These are phyloP conservation scores for Tetracladium setigerum DNA, from an alignment of 495 filamentous ascomycete species.

Conservation along the genomic window DNA sequence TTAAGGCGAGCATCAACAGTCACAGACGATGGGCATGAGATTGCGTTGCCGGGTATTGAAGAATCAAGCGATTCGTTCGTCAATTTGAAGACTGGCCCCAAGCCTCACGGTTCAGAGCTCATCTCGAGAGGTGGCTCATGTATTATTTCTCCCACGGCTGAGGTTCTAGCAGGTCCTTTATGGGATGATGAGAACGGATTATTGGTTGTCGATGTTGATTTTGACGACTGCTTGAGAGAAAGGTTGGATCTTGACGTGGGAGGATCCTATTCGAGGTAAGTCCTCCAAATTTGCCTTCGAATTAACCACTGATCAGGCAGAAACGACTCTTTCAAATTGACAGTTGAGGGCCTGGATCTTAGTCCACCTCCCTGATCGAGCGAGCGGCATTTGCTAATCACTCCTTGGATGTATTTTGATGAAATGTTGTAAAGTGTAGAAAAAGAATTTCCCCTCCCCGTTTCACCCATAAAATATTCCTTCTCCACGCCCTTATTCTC, in stretches of 20 bases:
- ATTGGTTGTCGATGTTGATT: constrained; percentile 39
- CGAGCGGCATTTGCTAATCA: not conserved
- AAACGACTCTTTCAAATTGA: constrained; percentile 74
- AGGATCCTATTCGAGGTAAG: constrained; percentile 32
- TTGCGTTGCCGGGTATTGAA: constrained; percentile 23
- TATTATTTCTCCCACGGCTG: constrained; percentile 72
- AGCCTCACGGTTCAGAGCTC: constrained; percentile 5
- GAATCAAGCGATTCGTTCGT: not conserved
- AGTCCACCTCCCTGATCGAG: constrained; percentile 54
- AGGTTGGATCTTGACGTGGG: constrained; percentile 45
- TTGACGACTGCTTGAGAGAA: constrained; percentile 44
- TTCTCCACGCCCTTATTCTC: too few species aligned
- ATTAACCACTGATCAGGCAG: constrained; percentile 40
- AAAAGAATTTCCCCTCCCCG: too few species aligned
- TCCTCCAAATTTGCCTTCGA: not conserved
- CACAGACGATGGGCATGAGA: constrained; percentile 31
- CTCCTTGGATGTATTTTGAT: too few species aligned
- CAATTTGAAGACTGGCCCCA: not conserved
- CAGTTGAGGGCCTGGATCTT: constrained; percentile 67
- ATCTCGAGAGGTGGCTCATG: constrained; percentile 70
- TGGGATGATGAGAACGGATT: constrained; percentile 71
- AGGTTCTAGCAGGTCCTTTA: constrained; percentile 69
- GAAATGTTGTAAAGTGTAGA: too few species aligned
- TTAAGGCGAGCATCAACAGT: constrained; percentile 7
- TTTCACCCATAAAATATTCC: too few species aligned